Conservation (phyloP, 2,329 filamentous ascomycete genomes). For the Raffaelea arxii region DNA sequence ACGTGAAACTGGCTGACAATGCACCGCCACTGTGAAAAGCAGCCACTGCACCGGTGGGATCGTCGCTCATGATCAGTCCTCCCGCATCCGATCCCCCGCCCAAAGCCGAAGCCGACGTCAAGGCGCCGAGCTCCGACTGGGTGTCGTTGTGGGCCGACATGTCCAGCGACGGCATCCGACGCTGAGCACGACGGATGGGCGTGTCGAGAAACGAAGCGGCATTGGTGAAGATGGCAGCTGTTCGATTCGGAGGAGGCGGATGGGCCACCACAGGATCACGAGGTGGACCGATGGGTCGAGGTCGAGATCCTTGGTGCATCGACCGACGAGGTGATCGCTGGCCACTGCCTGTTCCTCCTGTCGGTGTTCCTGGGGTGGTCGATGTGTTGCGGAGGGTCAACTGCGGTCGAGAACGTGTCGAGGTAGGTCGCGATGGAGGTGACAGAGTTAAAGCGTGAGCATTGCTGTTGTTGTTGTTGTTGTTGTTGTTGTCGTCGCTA, state of each 20-base stretch:
- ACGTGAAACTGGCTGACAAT: constrained; percentile 68
- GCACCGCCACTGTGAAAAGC: constrained; percentile 53
- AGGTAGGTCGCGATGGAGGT: no score
- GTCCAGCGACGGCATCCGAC: constrained; percentile 54
- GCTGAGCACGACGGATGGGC: constrained; percentile 27
- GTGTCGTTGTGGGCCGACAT: constrained; percentile 51
- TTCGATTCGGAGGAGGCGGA: constrained; percentile 43
- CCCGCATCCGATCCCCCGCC: background rate
- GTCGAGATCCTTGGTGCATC: constrained; percentile 35
- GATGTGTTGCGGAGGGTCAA: no score
- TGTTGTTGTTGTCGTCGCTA: background rate
- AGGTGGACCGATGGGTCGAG: constrained; percentile 46
- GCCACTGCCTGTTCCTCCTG: constrained; percentile 12
- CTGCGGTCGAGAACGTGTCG: no score
- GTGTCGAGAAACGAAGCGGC: constrained; percentile 33
- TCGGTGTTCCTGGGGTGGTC: constrained; percentile 17
- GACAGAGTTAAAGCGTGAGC: no score
- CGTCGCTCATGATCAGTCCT: constrained; percentile 23
- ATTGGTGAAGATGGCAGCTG: constrained; percentile 32
- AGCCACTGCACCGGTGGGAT: no score
- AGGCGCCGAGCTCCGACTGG: constrained; percentile 18
- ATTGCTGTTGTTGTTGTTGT: no score
- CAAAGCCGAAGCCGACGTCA: constrained; percentile 16
- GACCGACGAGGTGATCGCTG: constrained; percentile 38
- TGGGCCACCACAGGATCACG: constrained; percentile 44